Base-by-base conservation (phyloP, 306 rosid species). In the Vigna radiata region DNA sequence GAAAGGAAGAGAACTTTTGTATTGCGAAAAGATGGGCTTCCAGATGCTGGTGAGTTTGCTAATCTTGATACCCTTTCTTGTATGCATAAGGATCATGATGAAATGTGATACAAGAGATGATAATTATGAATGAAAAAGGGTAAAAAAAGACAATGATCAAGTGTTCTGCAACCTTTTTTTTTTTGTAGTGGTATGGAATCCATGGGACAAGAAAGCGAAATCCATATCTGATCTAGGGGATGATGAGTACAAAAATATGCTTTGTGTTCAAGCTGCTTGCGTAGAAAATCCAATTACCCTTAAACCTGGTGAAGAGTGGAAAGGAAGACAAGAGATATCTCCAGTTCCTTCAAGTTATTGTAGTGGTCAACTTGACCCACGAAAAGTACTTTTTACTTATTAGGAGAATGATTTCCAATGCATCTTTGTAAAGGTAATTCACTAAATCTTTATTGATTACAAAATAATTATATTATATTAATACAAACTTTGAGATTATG, bases 231-330 rank as follows among this genome's bases (percentile, higher is more conserved):
- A 93, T 77, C 72, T 93, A 5, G 91, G 88, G 70, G 88, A 89
- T 71, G 75, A 75, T 33, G 97, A 93, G 39, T 90, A 93, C 82
- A 86, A 82, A 77, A 76, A 84, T 12, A 84, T 89, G 96, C 83
- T 93, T 1, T 90, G 94, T 88, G 90, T 93, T 52, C 87, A 89
- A 68, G 72, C 97, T 29, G 92, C 97, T 72, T 85, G 90, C 56
- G 84, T 86, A 71, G 92, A 90, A 70, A 87, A 79, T 70, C 82
- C 88, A 55, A 82, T 89, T 47, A 89, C 91, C 62, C 84, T 93
- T 67, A 89, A 81, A 73, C 97, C 96, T 7, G 96, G 97, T 39
- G 90, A 90, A 88, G 97, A 93, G 86, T 90, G 97, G 96, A 90
- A 55, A 81, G 97, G 97, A 70, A 85, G 94, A 75, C 92, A 86